Base-by-base conservation (phyloP, 2,329 filamentous ascomycete species). In the Pseudogymnoascus sp. region DNA sequence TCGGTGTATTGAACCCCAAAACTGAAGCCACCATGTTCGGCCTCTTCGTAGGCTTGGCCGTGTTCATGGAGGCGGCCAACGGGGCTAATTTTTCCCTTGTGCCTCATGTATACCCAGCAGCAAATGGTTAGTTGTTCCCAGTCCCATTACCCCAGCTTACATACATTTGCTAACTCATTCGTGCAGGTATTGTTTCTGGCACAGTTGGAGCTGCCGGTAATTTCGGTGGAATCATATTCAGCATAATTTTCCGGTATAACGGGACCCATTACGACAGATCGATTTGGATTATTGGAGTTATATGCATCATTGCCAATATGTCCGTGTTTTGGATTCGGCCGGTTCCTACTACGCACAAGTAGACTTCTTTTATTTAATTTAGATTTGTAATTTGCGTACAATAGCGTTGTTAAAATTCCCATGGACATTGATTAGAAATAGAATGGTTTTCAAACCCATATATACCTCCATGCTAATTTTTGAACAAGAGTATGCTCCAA, bases 141-240 rank as follows among this genome's bases (percentile, higher is more conserved):
- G 25, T 7, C 11, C 12, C 16, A 8, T 35, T 25, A 16, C 11
- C 5, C 8, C 28, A 18, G 11, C n/a, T 35, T 14, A 36, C 12
- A n/a, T 60, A 18, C 16, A 3, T 81, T 81, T 64, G 88, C 90
- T 66, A 95, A 95, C 73, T 33, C 20, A 58, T 58, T 14, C 11
- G 8, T 35, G 47, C 14, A 58, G 91, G 90, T 74, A 74, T 63
- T 18, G 80, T 96, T 6, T 88, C 86, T 0, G 91, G 91, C 7
- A 77, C 88, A 38, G 86, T 90, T 1, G 91, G 91, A 11, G 90
- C 88, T 0, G 80, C 83, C 2, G 91, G 92, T 1, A 96, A 96
- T 69, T 73, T 96, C 12, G 92, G 92, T 4, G 92, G 91, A 11
- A 83, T 96, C 59, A 74, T 93, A 60, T 95, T 93, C 69, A 87